Conservation (phyloP, 2,329 filamentous ascomycete genomes). For the Juglanconis juglandina region DNA sequence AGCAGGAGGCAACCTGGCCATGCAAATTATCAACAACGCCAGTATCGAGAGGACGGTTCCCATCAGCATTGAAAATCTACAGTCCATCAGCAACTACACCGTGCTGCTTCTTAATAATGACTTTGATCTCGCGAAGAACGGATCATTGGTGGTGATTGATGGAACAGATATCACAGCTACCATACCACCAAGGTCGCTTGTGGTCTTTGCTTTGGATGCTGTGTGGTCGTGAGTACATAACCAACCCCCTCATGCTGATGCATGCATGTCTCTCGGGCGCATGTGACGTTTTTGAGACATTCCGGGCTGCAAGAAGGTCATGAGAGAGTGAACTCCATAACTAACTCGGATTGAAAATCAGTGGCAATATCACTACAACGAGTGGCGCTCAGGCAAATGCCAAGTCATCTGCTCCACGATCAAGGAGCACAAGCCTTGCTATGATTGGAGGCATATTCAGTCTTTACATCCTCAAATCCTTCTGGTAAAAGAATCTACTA, state of each 20-base stretch:
- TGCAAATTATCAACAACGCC: conserved; percentile 18
- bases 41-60: not conserved
- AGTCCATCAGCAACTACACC: conserved; percentile 1
- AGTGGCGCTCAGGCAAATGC: too few species aligned
- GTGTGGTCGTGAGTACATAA: conserved; percentile 8
- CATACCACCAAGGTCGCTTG: conserved; percentile 2
- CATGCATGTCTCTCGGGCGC: not conserved
- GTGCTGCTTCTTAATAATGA: conserved; percentile 7
- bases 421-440: too few species aligned
- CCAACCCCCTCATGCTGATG: not conserved
- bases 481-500: too few species aligned
- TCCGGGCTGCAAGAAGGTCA: too few species aligned
- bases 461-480: too few species aligned
- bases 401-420: too few species aligned
- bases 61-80: not conserved
- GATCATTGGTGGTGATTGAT: not conserved
- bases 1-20: conserved; percentile 12
- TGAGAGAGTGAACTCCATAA: too few species aligned
- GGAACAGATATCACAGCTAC: conserved; percentile 7
- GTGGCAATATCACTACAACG: too few species aligned
- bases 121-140: conserved; percentile 1
- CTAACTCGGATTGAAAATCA: too few species aligned
- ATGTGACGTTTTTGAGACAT: not conserved
- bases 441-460: too few species aligned
- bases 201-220: conserved; percentile 5